phyloP scores from a whole-genome alignment of 305 asterid genomes.

The Lippia alba region DNA sequence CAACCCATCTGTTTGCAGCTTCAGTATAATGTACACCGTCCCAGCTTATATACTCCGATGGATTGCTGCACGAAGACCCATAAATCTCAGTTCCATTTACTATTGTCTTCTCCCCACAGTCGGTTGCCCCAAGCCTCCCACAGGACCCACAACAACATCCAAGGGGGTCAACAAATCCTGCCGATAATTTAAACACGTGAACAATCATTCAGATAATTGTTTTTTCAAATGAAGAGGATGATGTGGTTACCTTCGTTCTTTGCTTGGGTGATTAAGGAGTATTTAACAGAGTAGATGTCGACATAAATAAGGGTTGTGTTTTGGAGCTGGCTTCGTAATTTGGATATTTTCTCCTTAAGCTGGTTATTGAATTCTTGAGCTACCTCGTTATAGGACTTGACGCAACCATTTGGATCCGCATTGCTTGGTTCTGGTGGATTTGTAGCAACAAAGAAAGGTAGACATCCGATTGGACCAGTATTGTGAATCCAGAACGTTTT shows the following conservation, averaged over 20 bases:
- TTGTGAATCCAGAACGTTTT: slow-evolving; percentile 45
- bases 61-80: slow-evolving; percentile 30
- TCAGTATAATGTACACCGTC: slow-evolving; percentile 46
- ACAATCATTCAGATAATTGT: slow-evolving; percentile 1
- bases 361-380: slow-evolving; percentile 28
- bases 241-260: slow-evolving; percentile 26
- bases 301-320: slow-evolving; percentile 24
- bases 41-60: slow-evolving; percentile 41
- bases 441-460: slow-evolving; percentile 24
- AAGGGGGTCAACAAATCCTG: slow-evolving; percentile 36
- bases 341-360: slow-evolving; percentile 11
- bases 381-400: slow-evolving; percentile 33
- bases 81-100: slow-evolving; percentile 32
- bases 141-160: slow-evolving; percentile 32
- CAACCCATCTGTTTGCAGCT: slow-evolving; percentile 45
- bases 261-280: slow-evolving; percentile 28
- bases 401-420: slow-evolving; percentile 39
- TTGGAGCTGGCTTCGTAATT: slow-evolving; percentile 16
- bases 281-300: slow-evolving; percentile 36
- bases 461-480: slow-evolving; percentile 46
- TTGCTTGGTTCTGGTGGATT: slow-evolving; percentile 27
- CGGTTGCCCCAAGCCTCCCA: slow-evolving; percentile 21
- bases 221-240: neutral
- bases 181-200: neutral
- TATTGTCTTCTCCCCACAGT: slow-evolving; percentile 22